Percentiles rank a stretch among this genome's conserved stretches.
Evolutionary conservation across 2,329 filamentous ascomycete genomes (phyloP).

Genomic region (Fusarium mangiferae): DNA sequence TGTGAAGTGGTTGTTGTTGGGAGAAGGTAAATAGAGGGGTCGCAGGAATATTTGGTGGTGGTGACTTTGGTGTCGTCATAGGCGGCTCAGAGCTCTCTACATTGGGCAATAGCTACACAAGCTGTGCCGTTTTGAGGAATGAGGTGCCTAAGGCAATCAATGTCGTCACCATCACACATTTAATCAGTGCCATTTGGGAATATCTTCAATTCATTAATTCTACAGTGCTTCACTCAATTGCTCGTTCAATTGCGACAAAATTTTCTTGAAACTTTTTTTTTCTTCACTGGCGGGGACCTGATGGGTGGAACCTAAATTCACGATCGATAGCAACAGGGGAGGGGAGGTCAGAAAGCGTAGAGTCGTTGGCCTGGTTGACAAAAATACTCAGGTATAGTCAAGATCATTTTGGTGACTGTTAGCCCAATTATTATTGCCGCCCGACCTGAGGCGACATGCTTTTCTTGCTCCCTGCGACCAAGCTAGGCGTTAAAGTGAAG

Average conservation of each 20-base stretch:
- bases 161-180: slow-evolving; percentile 9
- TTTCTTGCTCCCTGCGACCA: neutral
- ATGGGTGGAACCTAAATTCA: neutral
- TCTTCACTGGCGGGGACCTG: neutral
- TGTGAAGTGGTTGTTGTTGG: slow-evolving; percentile 5
- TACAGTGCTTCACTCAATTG: neutral
- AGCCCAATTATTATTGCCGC: too few relatives aligned
- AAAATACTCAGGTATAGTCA: neutral
- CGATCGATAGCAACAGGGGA: neutral
- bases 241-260: neutral
- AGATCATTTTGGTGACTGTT: too few relatives aligned
- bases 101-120: slow-evolving; percentile 6
- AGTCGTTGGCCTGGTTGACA: too few relatives aligned
- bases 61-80: slow-evolving; percentile 27
- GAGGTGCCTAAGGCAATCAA: slow-evolving; percentile 11
- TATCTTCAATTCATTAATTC: neutral
- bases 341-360: too few relatives aligned
- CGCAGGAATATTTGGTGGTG: neutral
- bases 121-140: slow-evolving; percentile 11
- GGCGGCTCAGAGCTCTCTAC: slow-evolving; percentile 22
- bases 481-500: neutral
- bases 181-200: neutral
- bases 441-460: too few relatives aligned
- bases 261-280: slow-evolving; percentile 5
- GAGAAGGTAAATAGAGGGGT: slow-evolving; percentile 28